Evolutionary conservation across 495 filamentous ascomycete species (phyloP), one percentile per base, ranked within the genome.

Genomic region (Daldinia concentrica): DNA sequence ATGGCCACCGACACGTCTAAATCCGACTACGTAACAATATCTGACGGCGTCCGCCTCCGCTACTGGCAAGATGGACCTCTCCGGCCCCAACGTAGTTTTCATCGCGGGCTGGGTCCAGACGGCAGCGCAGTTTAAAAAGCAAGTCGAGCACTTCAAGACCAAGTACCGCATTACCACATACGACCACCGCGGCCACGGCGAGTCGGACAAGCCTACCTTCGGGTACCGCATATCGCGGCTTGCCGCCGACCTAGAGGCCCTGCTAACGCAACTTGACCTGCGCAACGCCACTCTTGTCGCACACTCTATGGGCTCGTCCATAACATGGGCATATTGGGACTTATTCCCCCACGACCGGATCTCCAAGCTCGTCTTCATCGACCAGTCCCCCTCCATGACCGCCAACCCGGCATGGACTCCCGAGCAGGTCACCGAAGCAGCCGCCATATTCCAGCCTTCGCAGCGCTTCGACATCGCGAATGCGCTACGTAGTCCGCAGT

Each of bases 151-250:
- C 58, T 73, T 75, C 70, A 30, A 34, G 9, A 6, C 54, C 26
- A 27, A 48, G 8, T 75, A 30, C 65, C 69, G 61, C 51, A 58
- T 73, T 0, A 75, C 69, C 0, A 73, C 73, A 1, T 69, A 69
- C 65, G 70, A 75, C 55, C 62, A 75, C 64, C 73, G 73, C 24
- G 73, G 73, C 37, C 70, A 73, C 62, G 70, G 73, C 37, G 70
- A 70, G 17, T 75, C 73, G 4, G 73, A 73, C 22, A 75, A 75
- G 62, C 73, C 73, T 0, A 12, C 37, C 14, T 66, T 66, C 58
- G 73, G 70, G 27, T 73, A 75, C 61, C 69, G 69, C 15, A 50
- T 73, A 0, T 26, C 48, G n/a, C 60, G 71, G 24, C 62, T 73
- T 0, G 71, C 71, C 2, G 69, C 71, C 6, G 71, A 73, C 56